phyloP scores from a whole-genome alignment of 1,284 basidiomycete species.

The Neotropicomus parvogracilis region DNA sequence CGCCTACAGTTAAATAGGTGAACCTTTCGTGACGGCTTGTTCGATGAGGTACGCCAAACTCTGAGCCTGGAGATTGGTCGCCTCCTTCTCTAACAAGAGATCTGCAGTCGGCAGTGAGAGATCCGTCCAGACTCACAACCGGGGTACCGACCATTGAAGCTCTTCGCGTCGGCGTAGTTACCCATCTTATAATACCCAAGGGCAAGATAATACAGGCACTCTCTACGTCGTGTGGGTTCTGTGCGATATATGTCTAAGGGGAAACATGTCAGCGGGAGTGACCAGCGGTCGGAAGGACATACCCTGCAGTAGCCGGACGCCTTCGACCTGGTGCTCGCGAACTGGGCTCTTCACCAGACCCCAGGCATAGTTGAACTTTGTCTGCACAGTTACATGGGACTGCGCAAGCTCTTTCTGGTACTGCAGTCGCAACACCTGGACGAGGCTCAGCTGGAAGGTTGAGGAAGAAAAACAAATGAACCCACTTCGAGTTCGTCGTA shows the following conservation, averaged over 20 bases:
- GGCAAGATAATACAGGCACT: slow-evolving; percentile 96
- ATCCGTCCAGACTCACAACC: not conserved
- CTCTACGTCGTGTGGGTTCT: slow-evolving; percentile 84
- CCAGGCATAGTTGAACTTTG: slow-evolving; percentile 98
- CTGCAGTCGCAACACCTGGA: slow-evolving; percentile 77
- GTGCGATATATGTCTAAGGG: slow-evolving; percentile 82
- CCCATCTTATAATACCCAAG: slow-evolving; percentile 97
- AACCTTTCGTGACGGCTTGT: slow-evolving; percentile 81
- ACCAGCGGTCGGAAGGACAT: not conserved
- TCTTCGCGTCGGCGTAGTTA: slow-evolving; percentile 90
- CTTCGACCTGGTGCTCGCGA: slow-evolving; percentile 82
- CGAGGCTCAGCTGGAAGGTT: slow-evolving; percentile 3
- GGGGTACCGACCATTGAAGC: slow-evolving; percentile 78
- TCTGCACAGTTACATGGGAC: slow-evolving; percentile 89
- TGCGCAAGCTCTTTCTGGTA: slow-evolving; percentile 86
- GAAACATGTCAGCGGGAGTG: slow-evolving; percentile 2
- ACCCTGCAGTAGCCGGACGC: slow-evolving; percentile 91
- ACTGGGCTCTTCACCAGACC: slow-evolving; percentile 88
- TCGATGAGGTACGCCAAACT: slow-evolving; percentile 86
- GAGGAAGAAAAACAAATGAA: not conserved
- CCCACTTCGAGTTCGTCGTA: slow-evolving; percentile 86
- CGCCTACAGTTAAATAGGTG: slow-evolving; percentile 2
- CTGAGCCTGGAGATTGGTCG: slow-evolving; percentile 90
- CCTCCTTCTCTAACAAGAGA: slow-evolving; percentile 89
- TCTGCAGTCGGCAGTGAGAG: slow-evolving; percentile 43